A percentile compares a stretch with the other conserved stretches of the same genome.
phyloP scores from a whole-genome alignment of 345 rosid species.

The Syzygium oleosum region DNA sequence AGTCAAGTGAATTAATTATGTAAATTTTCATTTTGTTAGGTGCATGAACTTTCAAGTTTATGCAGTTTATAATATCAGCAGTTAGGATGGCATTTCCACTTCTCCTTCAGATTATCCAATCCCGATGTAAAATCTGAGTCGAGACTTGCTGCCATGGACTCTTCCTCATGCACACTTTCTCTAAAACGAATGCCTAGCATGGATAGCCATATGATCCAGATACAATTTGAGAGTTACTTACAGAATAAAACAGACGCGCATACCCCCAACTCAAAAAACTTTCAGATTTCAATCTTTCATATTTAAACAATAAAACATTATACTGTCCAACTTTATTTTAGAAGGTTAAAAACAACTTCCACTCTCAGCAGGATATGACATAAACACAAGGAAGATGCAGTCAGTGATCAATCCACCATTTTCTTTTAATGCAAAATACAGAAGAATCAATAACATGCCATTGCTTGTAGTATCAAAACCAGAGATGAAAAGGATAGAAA shows the following conservation, averaged over 20 bases:
- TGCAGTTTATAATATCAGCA: not conserved
- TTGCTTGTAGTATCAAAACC: not conserved
- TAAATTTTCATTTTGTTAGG: not conserved
- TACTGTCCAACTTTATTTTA: not conserved
- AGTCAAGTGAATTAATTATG: not conserved
- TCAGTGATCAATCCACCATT: not conserved
- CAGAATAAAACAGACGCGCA: not conserved
- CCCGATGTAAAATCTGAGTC: not conserved
- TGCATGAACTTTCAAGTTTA: not conserved
- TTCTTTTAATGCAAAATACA: not conserved
- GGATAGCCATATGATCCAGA: not conserved
- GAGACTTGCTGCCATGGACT: not conserved
- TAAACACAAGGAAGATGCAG: not conserved
- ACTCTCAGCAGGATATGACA: not conserved
- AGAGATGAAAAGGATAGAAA: not conserved
- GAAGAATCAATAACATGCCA: not conserved
- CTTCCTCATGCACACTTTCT: not conserved
- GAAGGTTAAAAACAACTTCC: not conserved
- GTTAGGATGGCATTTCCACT: not conserved
- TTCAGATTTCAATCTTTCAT: not conserved
- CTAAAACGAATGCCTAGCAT: not conserved
- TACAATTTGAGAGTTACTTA: not conserved
- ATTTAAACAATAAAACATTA: not conserved
- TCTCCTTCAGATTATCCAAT: not conserved
- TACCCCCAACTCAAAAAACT: not conserved